Evolutionary conservation across 768 basidiomycete species (phyloP).

Genomic region (Tubosaeta brunneosetosa): DNA sequence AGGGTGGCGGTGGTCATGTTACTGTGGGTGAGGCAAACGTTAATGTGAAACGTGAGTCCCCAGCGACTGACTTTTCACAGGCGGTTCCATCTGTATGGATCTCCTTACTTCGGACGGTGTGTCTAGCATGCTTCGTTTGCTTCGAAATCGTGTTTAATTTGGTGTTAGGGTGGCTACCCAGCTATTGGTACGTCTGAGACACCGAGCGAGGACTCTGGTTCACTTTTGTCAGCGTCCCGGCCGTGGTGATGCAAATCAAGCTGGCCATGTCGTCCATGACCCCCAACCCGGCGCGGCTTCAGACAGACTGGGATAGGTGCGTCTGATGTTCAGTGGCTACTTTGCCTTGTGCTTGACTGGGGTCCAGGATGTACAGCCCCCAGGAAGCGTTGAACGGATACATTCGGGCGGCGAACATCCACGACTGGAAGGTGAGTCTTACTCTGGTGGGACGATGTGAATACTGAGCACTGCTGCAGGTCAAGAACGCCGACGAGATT

Average conservation of each 20-base stretch:
- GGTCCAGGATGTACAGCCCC: not conserved
- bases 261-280: not conserved
- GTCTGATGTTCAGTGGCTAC: not conserved
- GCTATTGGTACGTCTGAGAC: not conserved
- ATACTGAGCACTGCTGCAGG: not conserved
- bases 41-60: not conserved
- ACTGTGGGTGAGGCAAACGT: not conserved
- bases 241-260: not conserved
- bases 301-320: not conserved
- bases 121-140: not conserved
- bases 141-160: not conserved
- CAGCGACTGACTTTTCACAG: not conserved
- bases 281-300: not conserved
- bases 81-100: not conserved
- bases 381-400: not conserved
- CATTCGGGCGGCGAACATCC: not conserved
- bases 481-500: slow-evolving; percentile 9
- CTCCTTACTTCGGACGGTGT: not conserved
- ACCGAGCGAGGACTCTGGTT: not conserved
- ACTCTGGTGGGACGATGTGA: not conserved
- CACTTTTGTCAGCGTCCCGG: not conserved
- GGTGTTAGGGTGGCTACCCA: not conserved
- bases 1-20: not conserved
- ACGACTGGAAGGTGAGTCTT: not conserved
- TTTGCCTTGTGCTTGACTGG: not conserved